These are phyloP conservation scores for Hymenoscyphus linearis DNA, from an alignment of 2,329 filamentous ascomycete genomes.

Conservation along the genomic window DNA sequence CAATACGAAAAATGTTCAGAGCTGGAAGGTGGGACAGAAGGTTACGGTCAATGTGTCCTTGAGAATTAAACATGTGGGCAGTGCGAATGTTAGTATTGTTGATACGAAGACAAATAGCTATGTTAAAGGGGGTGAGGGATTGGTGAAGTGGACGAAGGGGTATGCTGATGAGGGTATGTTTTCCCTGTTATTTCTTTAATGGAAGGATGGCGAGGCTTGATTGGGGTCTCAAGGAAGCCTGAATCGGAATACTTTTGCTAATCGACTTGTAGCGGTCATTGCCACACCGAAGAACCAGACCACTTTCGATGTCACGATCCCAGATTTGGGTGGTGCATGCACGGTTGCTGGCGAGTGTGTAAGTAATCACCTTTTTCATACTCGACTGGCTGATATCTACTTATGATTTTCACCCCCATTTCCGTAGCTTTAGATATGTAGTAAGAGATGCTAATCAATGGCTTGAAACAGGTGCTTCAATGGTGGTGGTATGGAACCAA, in stretches of 20 bases:
- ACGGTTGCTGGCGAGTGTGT: constrained; percentile 20
- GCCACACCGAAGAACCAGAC: constrained; percentile 40
- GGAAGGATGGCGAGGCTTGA: not conserved
- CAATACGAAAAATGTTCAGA: constrained; percentile 38
- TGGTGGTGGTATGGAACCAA: constrained; percentile 47
- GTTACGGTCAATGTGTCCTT: constrained; percentile 38
- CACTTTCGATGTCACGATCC: constrained; percentile 49
- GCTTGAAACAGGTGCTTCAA: constrained; percentile 46
- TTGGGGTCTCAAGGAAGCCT: not conserved
- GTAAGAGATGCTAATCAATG: constrained; percentile 27
- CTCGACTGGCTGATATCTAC: not conserved
- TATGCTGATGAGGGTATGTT: constrained; percentile 43
- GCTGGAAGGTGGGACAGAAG: constrained; percentile 37
- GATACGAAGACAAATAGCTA: constrained; percentile 42
- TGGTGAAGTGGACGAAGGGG: constrained; percentile 40
- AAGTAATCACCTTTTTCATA: constrained; percentile 5
- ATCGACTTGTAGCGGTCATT: constrained; percentile 6
- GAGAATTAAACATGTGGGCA: constrained; percentile 45
- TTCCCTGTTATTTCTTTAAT: not conserved
- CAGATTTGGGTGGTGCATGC: constrained; percentile 42
- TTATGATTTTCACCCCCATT: not conserved
- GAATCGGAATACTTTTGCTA: not conserved
- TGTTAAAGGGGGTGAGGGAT: constrained; percentile 36
- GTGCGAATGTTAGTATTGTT: constrained; percentile 50
- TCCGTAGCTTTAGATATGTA: too few relatives aligned